Evolutionary conservation across 768 basidiomycete genomes (phyloP).

Genomic region (Tulasnella sp.): DNA sequence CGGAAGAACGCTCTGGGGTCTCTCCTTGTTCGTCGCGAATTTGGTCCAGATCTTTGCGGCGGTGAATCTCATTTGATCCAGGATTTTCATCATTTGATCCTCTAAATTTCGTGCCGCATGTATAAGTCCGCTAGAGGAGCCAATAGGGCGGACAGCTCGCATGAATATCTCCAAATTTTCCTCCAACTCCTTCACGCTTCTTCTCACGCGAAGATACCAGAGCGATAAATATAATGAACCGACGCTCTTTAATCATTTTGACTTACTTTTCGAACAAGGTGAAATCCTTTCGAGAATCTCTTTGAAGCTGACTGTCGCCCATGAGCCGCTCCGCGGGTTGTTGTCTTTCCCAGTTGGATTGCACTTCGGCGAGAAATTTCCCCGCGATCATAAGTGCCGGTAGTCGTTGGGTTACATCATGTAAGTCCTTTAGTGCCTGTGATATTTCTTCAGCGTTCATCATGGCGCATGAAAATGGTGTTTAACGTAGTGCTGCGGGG

Average conservation of each 20-base stretch:
- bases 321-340: background rate
- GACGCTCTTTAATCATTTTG: too few species aligned
- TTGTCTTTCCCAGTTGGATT: background rate
- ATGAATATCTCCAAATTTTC: background rate
- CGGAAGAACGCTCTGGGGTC: background rate
- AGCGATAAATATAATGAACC: too few species aligned
- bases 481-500: too few species aligned
- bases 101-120: background rate
- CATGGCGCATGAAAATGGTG: background rate
- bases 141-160: background rate
- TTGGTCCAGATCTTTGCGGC: background rate
- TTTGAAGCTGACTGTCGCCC: background rate
- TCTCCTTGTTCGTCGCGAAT: background rate
- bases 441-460: background rate
- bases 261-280: background rate
- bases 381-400: background rate
- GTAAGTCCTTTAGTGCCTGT: background rate
- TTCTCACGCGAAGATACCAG: background rate
- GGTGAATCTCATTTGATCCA: background rate
- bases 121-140: background rate
- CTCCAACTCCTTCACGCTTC: background rate
- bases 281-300: background rate
- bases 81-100: background rate
- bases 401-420: background rate
- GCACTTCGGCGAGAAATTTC: background rate